phyloP scores from a whole-genome alignment of 1,284 basidiomycete genomes.

The Acaromyces ingoldii region DNA sequence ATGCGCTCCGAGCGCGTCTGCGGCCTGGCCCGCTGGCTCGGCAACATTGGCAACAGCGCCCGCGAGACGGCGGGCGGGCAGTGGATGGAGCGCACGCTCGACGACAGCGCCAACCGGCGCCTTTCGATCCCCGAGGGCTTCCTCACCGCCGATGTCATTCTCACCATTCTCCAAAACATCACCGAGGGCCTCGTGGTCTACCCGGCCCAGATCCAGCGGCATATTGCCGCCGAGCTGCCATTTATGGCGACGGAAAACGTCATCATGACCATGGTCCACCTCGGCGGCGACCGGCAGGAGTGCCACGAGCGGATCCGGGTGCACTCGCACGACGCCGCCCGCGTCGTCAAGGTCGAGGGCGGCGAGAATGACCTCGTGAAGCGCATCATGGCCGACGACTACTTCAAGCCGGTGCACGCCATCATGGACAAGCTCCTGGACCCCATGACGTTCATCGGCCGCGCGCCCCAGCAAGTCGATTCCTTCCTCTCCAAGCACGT shows the following conservation, averaged over 20 bases:
- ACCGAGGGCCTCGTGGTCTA: constrained; percentile 96
- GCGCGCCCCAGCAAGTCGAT: constrained; percentile 47
- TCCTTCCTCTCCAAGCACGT: constrained; percentile 82
- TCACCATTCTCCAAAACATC: constrained; percentile 92
- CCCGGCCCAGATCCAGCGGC: constrained; percentile 85
- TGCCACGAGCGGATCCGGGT: constrained; percentile 94
- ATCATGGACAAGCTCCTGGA: constrained; percentile 54
- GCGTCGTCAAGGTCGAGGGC: constrained; percentile 91
- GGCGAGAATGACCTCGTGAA: constrained; percentile 94
- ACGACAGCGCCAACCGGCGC: constrained; percentile 80
- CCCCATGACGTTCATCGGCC: constrained; percentile 33
- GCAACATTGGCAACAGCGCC: constrained; percentile 43
- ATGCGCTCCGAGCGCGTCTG: constrained; percentile 98
- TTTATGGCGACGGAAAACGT: constrained; percentile 96
- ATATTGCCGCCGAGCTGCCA: constrained; percentile 89
- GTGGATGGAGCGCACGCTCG: constrained; percentile 51
- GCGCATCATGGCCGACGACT: constrained; percentile 66
- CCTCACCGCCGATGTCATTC: constrained; percentile 91
- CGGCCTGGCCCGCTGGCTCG: constrained; percentile 81
- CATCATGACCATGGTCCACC: constrained; percentile 97
- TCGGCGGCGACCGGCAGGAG: constrained; percentile 88
- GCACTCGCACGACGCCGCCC: constrained; percentile 89
- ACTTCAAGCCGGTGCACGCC: constrained; percentile 60
- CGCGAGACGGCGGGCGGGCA: constrained; percentile 54
- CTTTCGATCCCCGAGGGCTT: constrained; percentile 95